Percentiles rank a stretch among this genome's conserved stretches.
Evolutionary conservation across 345 rosid species (phyloP).

Genomic region (Eucalyptus tenuipes): DNA sequence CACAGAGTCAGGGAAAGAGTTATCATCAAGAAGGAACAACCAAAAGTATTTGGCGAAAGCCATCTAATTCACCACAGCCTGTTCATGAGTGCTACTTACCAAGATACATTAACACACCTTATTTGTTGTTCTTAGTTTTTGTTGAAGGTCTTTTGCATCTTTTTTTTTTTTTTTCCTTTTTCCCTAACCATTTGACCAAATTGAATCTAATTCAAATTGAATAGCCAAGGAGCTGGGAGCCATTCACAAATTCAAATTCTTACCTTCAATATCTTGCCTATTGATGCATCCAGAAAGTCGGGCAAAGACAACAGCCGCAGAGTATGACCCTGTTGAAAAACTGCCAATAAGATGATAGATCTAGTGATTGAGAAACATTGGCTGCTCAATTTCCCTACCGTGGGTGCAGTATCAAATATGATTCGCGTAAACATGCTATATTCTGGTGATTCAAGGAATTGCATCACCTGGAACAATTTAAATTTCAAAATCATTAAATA

Average conservation of each 20-base stretch:
- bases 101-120: neutral
- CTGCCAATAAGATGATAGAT: neutral
- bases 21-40: neutral
- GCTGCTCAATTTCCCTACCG: conserved; percentile 35
- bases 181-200: neutral
- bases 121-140: neutral
- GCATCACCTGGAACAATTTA: conserved; percentile 62
- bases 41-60: neutral
- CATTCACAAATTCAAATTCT: neutral
- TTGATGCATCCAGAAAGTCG: conserved; percentile 91
- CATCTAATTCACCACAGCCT: neutral
- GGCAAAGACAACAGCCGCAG: conserved; percentile 85
- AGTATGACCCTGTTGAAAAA: conserved; percentile 67
- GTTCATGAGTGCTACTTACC: neutral
- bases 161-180: neutral
- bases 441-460: conserved; percentile 86
- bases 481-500: neutral
- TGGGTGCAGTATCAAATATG: conserved; percentile 96
- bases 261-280: conserved; percentile 95
- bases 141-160: neutral
- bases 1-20: neutral
- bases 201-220: neutral
- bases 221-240: neutral
- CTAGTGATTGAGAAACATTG: neutral
- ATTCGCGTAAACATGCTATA: conserved; percentile 89